Conservation (phyloP, 1,284 basidiomycete species). For the Psilocybe mexicana region DNA sequence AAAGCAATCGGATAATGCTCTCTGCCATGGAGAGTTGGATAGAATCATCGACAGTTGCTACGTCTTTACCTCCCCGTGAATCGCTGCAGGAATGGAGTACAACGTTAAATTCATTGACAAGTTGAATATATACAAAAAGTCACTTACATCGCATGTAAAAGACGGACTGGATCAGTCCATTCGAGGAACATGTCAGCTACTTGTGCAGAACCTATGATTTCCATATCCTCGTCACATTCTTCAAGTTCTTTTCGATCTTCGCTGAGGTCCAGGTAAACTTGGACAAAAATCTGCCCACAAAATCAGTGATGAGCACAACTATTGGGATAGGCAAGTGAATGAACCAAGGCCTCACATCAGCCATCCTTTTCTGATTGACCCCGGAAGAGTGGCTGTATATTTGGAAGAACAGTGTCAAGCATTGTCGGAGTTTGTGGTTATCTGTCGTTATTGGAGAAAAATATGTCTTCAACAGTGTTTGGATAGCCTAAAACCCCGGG, state of each 20-base stretch:
- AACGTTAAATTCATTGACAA: neutral
- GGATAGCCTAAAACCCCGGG: conserved; percentile 52
- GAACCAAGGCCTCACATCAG: conserved; percentile 44
- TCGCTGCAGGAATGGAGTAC: conserved; percentile 18
- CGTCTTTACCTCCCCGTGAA: conserved; percentile 18
- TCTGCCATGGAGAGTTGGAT: conserved; percentile 76
- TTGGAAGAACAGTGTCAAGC: conserved; percentile 84
- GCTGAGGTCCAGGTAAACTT: conserved; percentile 64
- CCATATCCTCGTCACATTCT: conserved; percentile 63
- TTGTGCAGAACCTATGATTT: conserved; percentile 67
- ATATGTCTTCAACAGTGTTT: conserved; percentile 73
- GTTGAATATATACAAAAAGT: neutral
- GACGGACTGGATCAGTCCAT: conserved; percentile 80
- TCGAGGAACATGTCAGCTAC: conserved; percentile 76
- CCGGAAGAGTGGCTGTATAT: conserved; percentile 80
- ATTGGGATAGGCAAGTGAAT: neutral
- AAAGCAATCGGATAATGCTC: conserved; percentile 62
- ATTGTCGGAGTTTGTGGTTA: conserved; percentile 85
- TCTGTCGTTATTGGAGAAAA: conserved; percentile 77
- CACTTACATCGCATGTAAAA: conserved; percentile 55
- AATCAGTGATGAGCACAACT: neutral
- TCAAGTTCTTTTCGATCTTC: conserved; percentile 58
- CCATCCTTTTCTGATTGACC: conserved; percentile 71
- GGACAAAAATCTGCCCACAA: conserved; percentile 62
- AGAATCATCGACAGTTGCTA: conserved; percentile 37